Evolutionary conservation across 2,329 filamentous ascomycete genomes (phyloP).

Genomic region (Pseudogymnoascus sp.): DNA sequence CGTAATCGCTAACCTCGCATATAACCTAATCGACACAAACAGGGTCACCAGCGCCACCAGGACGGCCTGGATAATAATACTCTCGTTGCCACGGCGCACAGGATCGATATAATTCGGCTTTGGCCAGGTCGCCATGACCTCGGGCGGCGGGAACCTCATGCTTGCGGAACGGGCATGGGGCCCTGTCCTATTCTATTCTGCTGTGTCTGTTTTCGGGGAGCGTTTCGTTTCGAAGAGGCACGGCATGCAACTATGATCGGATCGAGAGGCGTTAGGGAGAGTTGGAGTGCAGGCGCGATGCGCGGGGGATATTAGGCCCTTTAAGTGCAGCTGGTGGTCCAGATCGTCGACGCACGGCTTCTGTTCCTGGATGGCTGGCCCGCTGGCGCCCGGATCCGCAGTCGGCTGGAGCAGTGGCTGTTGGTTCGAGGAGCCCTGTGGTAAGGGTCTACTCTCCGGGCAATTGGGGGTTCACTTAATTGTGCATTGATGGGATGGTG

Average conservation of each 20-base stretch:
- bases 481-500: neutral
- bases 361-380: neutral
- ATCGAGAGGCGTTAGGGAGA: neutral
- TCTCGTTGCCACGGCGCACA: conserved; percentile 33
- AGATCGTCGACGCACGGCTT: neutral
- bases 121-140: conserved; percentile 36
- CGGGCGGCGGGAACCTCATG: conserved; percentile 34
- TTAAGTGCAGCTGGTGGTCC: neutral
- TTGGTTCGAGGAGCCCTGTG: neutral
- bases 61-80: conserved; percentile 34
- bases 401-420: neutral
- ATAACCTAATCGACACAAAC: conserved; percentile 36
- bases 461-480: neutral
- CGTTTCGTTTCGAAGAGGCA: neutral
- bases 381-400: neutral
- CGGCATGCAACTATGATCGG: neutral
- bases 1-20: conserved; percentile 36
- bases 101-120: conserved; percentile 39
- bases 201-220: neutral
- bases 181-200: neutral
- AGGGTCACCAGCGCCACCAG: conserved; percentile 32
- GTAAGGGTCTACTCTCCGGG: neutral
- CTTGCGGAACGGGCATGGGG: neutral
- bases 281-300: neutral
- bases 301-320: neutral